Evolutionary conservation across 176 grass and related monocot species (phyloP), one percentile per base, ranked within the genome.

Genomic region (Saccharum officinarum): DNA sequence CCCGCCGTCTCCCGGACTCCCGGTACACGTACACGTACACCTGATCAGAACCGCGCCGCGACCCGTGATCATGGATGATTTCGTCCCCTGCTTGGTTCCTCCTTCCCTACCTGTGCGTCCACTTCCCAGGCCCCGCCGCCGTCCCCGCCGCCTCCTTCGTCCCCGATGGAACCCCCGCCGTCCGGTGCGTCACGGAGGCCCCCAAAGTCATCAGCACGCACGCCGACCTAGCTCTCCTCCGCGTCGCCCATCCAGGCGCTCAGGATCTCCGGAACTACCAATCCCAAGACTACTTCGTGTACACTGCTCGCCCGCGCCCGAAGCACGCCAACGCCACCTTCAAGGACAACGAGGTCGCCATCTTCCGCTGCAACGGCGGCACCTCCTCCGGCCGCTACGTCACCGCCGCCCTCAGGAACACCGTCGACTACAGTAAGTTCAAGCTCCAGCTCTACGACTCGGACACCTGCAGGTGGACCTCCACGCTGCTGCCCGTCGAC

Each of bases 201-300:
- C 74, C 74, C 8, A 10, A 3, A 16, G 50, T 76, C 31, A 3
- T 76, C 50, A 8, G 18, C 50, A 76, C 74, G 74, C 49, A 76
- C 50, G 50, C 74, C 74, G 33, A 59, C 31, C 16, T 76, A 6
- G 74, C 49, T 11, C 74, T 76, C 50, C 18, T 76, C 74, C 50
- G 50, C 31, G 50, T 76, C 73, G 3, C 28, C 0, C 8, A 13
- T 9, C 31, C 49, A 2, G 49, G 73, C 49, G 18, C 47, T 4
- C 16, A 1, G 17, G 0, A 4, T 4, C 0, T 38, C 31, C 6
- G 1, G 1, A 1, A 38, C 4, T 17, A 7, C 17, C 5, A 8
- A 0, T 7, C 4, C 7, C 26, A 22, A 6, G 74, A 76, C 50
- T 57, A 76, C 74, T 59, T 59, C 31, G 45, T 47, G 3, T 47